Base-by-base conservation (phyloP, 2,329 filamentous ascomycete species). In the Elsinoe arachidis region DNA sequence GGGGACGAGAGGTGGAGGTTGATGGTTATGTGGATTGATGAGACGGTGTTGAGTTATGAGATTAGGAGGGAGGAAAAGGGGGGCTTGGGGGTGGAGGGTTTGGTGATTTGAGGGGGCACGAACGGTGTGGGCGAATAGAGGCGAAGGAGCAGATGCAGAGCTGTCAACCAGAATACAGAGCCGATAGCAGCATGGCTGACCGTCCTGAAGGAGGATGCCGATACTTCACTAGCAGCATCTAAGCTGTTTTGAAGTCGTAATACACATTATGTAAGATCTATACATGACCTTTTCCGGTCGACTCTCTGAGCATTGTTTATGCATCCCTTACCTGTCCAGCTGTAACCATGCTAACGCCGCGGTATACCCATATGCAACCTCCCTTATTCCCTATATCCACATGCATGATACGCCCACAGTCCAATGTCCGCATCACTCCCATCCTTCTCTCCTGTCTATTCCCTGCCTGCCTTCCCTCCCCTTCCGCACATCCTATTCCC, bases 1-100 rank as follows among this genome's bases (percentile, higher is more conserved):
- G 62, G 58, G 64, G 60, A 74, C 59, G 74, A 75, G 61, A 76
- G 80, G 58, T 90, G 85, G 77, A 74, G 86, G 59, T 63, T 92
- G 58, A 79, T 92, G 67, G 71, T 91, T 69, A 83, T 88, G 67
- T 91, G 86, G 67, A 78, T 79, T 58, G 83, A 90, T 69, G 83
- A 88, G 64, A 80, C 80, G 1, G 78, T 91, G 26, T 66, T 89
- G 62, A 84, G 80, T 59, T 91, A 90, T 71, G 84, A 88, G 68
- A 69, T 90, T n/a, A 63, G 65, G 19, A 71, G 67, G 55, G 61
- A 58, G 17, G 55, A 52, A 30, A 59, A 62, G 43, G 58, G 60
- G 19, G 63, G 38, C 12, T 58, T 63, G n/a, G 60, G 57, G 44
- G 58, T 53, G 11, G 49, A 53, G 49, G 49, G 19, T 19, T 14